A percentile compares a stretch with the other conserved stretches of the same genome.
These are phyloP conservation scores for Kondoa malvinella DNA, from an alignment of 768 basidiomycete species.

Conservation along the genomic window DNA sequence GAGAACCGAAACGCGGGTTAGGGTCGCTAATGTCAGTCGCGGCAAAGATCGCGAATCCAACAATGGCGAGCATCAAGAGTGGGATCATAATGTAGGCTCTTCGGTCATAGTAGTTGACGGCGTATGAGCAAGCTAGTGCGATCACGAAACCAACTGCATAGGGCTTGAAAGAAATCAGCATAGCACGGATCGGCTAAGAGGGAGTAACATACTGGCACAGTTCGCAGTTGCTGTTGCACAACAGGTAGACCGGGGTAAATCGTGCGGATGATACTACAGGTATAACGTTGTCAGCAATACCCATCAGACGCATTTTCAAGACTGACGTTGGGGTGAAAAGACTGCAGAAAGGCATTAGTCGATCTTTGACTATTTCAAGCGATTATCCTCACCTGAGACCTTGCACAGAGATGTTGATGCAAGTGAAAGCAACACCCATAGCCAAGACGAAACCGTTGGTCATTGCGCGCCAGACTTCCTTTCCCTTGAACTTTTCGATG, in stretches of 20 bases:
- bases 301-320: no score
- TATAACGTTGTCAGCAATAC: background rate
- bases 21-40: background rate
- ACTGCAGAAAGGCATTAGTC: background rate
- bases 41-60: slow-evolving; percentile 13
- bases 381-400: background rate
- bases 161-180: background rate
- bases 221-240: slow-evolving; percentile 14
- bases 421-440: slow-evolving; percentile 10
- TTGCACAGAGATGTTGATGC: slow-evolving; percentile 8
- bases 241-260: slow-evolving; percentile 12
- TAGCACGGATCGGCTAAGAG: slow-evolving; percentile 7
- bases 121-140: slow-evolving; percentile 5
- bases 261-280: background rate
- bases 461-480: background rate
- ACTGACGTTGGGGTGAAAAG: slow-evolving; percentile 17
- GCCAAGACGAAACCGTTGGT: background rate
- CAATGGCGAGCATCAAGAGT: slow-evolving; percentile 7
- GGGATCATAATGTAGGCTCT: slow-evolving; percentile 10
- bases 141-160: background rate
- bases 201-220: slow-evolving; percentile 10
- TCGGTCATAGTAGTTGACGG: slow-evolving; percentile 6
- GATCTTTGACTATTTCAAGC: background rate
- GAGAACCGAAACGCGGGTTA: slow-evolving; percentile 11
- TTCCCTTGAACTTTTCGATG: slow-evolving; percentile 5